Evolutionary conservation across 306 rosid species (phyloP).

Genomic region (Canavalia ensiformis): DNA sequence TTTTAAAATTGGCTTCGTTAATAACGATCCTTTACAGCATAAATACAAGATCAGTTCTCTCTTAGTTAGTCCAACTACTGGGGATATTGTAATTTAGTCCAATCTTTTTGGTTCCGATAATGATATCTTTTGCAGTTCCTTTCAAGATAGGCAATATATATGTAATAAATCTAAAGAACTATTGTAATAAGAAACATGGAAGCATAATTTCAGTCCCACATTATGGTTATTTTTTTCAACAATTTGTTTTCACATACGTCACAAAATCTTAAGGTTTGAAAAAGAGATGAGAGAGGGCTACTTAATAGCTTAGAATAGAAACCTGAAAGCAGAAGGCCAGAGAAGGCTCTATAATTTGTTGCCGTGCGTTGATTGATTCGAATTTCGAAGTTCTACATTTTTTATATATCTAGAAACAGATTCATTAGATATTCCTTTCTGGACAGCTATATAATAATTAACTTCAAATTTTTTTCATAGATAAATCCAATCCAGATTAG

Average conservation of each 20-base stretch:
- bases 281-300: slow-evolving; percentile 7
- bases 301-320: not conserved
- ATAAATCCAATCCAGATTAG: slow-evolving; percentile 1
- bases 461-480: not conserved
- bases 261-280: not conserved
- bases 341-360: not conserved
- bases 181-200: not conserved
- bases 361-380: not conserved
- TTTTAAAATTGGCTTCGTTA: no score
- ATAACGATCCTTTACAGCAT: no score
- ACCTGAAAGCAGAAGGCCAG: not conserved
- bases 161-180: not conserved
- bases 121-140: slow-evolving; percentile 17
- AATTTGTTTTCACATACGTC: slow-evolving; percentile 1
- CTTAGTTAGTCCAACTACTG: no score
- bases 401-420: not conserved
- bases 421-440: not conserved
- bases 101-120: not conserved
- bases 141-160: slow-evolving; percentile 29
- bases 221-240: not conserved
- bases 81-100: not conserved
- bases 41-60: no score
- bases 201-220: slow-evolving; percentile 6
- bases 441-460: not conserved
- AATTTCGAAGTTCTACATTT: not conserved